These are phyloP conservation scores for Geosmithia morbida DNA, from an alignment of 2,329 filamentous ascomycete species.

Conservation along the genomic window DNA sequence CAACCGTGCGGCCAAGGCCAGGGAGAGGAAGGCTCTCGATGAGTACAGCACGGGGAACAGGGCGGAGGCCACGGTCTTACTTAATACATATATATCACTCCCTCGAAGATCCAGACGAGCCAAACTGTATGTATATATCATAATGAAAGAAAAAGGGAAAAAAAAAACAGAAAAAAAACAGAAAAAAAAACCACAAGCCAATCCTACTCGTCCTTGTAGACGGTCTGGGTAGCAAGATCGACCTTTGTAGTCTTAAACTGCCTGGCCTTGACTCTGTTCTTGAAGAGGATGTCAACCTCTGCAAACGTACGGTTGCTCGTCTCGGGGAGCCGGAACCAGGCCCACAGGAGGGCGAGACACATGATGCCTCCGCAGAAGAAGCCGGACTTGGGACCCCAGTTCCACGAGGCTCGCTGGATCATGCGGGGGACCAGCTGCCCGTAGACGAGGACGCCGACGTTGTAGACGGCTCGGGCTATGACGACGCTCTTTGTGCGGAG, in stretches of 20 bases:
- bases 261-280: slow-evolving; percentile 7
- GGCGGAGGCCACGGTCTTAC: no score
- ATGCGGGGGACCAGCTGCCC: slow-evolving; percentile 7
- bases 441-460: slow-evolving; percentile 4
- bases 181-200: no score
- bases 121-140: no score
- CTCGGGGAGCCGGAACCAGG: slow-evolving; percentile 11
- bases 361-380: slow-evolving; percentile 8
- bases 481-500: slow-evolving; percentile 31
- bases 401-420: slow-evolving; percentile 8
- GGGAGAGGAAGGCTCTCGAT: no score
- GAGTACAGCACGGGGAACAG: no score
- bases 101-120: no score
- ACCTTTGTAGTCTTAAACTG: slow-evolving; percentile 12
- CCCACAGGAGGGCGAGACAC: slow-evolving; percentile 6
- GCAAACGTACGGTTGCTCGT: slow-evolving; percentile 10
- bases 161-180: no score
- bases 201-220: no score
- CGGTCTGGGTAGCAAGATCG: not conserved
- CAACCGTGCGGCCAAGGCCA: no score
- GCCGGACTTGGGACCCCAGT: slow-evolving; percentile 9
- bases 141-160: no score
- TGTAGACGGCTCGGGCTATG: slow-evolving; percentile 20
- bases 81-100: no score
- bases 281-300: slow-evolving; percentile 10